These are phyloP conservation scores for Rhododendron ferrugineum DNA, from an alignment of 148 eudicot species.

Conservation along the genomic window DNA sequence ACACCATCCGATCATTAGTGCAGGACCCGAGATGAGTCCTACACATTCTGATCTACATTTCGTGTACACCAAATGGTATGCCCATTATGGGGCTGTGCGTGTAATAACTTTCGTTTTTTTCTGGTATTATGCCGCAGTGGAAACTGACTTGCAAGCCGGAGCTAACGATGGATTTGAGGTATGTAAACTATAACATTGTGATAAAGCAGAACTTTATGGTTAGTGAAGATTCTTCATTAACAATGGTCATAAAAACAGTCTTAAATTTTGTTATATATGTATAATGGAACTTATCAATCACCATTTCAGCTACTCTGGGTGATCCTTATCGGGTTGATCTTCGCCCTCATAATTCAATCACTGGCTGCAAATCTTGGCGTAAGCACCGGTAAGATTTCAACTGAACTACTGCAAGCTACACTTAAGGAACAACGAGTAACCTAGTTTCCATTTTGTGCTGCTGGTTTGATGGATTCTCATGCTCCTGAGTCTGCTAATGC, in stretches of 20 bases:
- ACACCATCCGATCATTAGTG: too few species aligned
- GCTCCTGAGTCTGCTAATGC: too few species aligned
- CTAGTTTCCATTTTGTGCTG: too few species aligned
- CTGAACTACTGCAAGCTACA: neutral
- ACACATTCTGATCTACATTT: too few species aligned
- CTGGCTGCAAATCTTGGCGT: constrained; percentile 76
- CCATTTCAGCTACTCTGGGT: constrained; percentile 60
- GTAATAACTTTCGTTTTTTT: neutral
- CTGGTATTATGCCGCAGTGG: constrained; percentile 42
- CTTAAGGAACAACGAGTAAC: neutral
- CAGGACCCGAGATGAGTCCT: too few species aligned
- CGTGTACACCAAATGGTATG: too few species aligned
- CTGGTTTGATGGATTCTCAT: too few species aligned
- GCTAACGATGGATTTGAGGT: constrained; percentile 79
- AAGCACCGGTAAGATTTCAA: constrained; percentile 36
- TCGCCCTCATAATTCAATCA: constrained; percentile 64
- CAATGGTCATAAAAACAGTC: too few species aligned
- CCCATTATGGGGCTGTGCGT: too few species aligned
- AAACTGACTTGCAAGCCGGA: constrained; percentile 95
- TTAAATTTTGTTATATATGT: neutral
- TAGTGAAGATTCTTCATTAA: too few species aligned
- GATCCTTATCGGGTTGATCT: constrained; percentile 49
- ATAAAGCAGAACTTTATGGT: neutral
- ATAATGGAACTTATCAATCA: neutral
- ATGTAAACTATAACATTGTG: neutral